Conservation (phyloP, 73 alveolate genomes). For the Paraurostyla sp. region DNA sequence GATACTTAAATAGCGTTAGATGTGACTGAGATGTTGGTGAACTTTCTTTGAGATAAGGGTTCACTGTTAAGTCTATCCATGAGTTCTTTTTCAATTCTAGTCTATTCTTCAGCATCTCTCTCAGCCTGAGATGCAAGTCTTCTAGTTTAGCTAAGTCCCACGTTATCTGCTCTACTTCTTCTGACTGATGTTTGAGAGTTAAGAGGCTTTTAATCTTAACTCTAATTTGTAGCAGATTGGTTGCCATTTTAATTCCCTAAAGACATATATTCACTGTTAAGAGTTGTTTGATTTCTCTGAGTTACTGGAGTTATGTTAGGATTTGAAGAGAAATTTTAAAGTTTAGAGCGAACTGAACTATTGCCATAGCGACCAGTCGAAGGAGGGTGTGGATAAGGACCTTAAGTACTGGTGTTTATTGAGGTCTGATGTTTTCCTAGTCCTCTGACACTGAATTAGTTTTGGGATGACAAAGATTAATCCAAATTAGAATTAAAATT, state of each 20-base stretch:
- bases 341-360: neutral
- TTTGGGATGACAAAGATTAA: neutral
- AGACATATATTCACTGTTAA: neutral
- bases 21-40: neutral
- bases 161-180: slow-evolving; percentile 41
- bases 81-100: neutral
- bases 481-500: neutral
- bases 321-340: neutral
- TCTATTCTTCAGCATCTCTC: slow-evolving; percentile 45
- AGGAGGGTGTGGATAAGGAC: neutral
- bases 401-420: neutral
- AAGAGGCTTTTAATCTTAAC: neutral
- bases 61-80: slow-evolving; percentile 15
- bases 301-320: neutral
- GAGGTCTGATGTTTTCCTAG: neutral
- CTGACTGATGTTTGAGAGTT: neutral
- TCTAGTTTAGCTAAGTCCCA: slow-evolving; percentile 36
- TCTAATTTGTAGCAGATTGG: neutral
- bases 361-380: neutral
- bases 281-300: neutral
- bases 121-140: slow-evolving; percentile 38
- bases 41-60: slow-evolving; percentile 48
- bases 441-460: neutral
- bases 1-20: slow-evolving; percentile 68
- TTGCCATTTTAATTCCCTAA: too few relatives aligned